Evolutionary conservation across 768 basidiomycete genomes (phyloP).

Genomic region (Boletus vinaceobasis): DNA sequence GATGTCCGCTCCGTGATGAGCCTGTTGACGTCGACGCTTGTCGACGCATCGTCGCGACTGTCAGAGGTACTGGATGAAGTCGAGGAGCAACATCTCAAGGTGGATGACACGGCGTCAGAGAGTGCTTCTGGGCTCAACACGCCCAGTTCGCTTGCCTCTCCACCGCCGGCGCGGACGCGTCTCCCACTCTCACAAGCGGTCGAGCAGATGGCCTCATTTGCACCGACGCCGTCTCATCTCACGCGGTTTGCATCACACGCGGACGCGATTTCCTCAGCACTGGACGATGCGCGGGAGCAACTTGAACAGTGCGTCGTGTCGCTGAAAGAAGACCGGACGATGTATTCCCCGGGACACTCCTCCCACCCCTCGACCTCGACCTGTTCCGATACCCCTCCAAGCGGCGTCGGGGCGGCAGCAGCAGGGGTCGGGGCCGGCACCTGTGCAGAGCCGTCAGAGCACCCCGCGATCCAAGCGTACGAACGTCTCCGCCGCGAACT

Average conservation of each 20-base stretch:
- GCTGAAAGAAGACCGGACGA: slow-evolving; percentile 41
- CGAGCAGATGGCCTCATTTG: slow-evolving; percentile 47
- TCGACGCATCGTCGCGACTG: slow-evolving; percentile 61
- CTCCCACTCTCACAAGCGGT: slow-evolving; percentile 15
- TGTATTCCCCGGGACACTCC: slow-evolving; percentile 16
- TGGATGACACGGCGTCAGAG: slow-evolving; percentile 44
- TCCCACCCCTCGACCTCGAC: slow-evolving; percentile 21
- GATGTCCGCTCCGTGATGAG: slow-evolving; percentile 74
- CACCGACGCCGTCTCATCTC: slow-evolving; percentile 69
- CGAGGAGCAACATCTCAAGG: slow-evolving; percentile 47
- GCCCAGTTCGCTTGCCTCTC: slow-evolving; percentile 17
- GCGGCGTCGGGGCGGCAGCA: background rate
- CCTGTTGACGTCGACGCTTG: slow-evolving; percentile 62
- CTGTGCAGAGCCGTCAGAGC: slow-evolving; percentile 26
- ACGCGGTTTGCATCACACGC: slow-evolving; percentile 72
- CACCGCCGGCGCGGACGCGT: slow-evolving; percentile 10
- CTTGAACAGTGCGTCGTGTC: slow-evolving; percentile 60
- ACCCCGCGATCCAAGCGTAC: slow-evolving; percentile 64
- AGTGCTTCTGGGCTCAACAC: slow-evolving; percentile 11
- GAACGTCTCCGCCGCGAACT: slow-evolving; percentile 74
- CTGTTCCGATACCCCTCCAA: background rate
- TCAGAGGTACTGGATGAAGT: slow-evolving; percentile 59
- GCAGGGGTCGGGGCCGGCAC: background rate
- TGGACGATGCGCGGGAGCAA: slow-evolving; percentile 69
- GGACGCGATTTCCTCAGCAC: slow-evolving; percentile 61